A percentile compares a stretch with the other conserved stretches of the same genome.
phyloP scores from a whole-genome alignment of 2,329 filamentous ascomycete genomes.

The Pseudocercospora crystallina region DNA sequence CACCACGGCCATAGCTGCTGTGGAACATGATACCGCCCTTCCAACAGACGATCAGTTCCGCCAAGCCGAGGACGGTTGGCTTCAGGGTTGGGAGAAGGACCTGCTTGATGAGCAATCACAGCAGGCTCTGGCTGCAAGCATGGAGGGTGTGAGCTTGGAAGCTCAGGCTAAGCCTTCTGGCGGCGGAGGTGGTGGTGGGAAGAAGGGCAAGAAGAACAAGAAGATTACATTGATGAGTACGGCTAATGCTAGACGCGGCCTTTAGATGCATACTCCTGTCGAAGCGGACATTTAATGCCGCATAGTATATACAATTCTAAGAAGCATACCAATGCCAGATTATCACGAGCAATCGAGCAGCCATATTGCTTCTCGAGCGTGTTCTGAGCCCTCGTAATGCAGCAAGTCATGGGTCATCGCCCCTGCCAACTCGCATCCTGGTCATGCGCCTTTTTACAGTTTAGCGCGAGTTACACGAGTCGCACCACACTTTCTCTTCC shows the following conservation, averaged over 20 bases:
- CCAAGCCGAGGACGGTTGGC: constrained; percentile 74
- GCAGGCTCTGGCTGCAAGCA: constrained; percentile 16
- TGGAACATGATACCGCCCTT: constrained; percentile 49
- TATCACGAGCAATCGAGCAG: no score
- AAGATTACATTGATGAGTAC: constrained; percentile 71
- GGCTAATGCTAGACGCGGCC: constrained; percentile 37
- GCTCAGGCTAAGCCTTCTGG: constrained; percentile 47
- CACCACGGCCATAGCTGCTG: constrained; percentile 66
- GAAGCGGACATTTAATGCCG: no score
- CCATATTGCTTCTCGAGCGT: no score
- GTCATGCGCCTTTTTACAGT: no score
- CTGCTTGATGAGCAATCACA: constrained; percentile 65
- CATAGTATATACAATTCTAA: no score
- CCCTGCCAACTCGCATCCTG: no score
- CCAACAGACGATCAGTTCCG: constrained; percentile 40
- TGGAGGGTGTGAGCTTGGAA: constrained; percentile 14
- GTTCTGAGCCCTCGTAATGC: no score
- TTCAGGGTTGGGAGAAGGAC: constrained; percentile 79
- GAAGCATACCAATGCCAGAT: no score
- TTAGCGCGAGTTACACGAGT: no score
- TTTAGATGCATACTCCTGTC: neutral
- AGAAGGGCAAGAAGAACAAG: constrained; percentile 65
- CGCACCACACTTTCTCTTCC: no score
- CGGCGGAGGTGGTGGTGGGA: constrained; percentile 33
- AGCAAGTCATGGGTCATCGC: no score